Evolutionary conservation across 345 rosid genomes (phyloP).

Genomic region (Murraya koenigii): DNA sequence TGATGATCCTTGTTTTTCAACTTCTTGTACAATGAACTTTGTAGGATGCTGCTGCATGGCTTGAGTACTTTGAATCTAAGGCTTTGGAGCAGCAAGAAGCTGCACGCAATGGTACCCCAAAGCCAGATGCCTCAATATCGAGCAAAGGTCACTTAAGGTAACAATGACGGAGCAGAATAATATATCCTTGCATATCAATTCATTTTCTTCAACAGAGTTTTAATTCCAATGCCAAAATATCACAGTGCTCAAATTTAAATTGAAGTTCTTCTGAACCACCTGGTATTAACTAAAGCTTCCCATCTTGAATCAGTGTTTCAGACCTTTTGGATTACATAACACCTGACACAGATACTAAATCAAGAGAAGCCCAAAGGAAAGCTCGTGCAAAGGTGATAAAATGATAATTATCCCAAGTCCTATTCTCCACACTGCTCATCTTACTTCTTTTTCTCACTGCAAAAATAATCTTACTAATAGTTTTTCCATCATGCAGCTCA

Average conservation of each 20-base stretch:
- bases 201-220: background rate
- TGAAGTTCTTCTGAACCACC: background rate
- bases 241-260: background rate
- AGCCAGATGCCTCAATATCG: slow-evolving; percentile 95
- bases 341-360: slow-evolving; percentile 83
- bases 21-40: background rate
- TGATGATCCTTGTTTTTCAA: background rate
- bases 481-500: slow-evolving; percentile 48
- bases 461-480: slow-evolving; percentile 5
- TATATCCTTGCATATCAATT: background rate
- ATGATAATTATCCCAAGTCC: slow-evolving; percentile 2
- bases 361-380: slow-evolving; percentile 88
- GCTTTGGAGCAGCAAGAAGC: slow-evolving; percentile 97
- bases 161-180: background rate
- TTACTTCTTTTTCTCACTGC: slow-evolving; percentile 1
- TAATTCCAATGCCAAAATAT: background rate
- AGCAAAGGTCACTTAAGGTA: slow-evolving; percentile 99
- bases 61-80: slow-evolving; percentile 93
- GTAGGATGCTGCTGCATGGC: slow-evolving; percentile 99
- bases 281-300: slow-evolving; percentile 3
- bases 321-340: slow-evolving; percentile 97
- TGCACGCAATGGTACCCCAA: slow-evolving; percentile 92
- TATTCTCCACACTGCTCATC: slow-evolving; percentile 1
- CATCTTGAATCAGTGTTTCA: slow-evolving; percentile 66
- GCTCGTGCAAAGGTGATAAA: slow-evolving; percentile 81